Percentiles rank a stretch among this genome's conserved stretches.
phyloP scores from a whole-genome alignment of 306 rosid genomes.

The Sphenostylis stenocarpa region DNA sequence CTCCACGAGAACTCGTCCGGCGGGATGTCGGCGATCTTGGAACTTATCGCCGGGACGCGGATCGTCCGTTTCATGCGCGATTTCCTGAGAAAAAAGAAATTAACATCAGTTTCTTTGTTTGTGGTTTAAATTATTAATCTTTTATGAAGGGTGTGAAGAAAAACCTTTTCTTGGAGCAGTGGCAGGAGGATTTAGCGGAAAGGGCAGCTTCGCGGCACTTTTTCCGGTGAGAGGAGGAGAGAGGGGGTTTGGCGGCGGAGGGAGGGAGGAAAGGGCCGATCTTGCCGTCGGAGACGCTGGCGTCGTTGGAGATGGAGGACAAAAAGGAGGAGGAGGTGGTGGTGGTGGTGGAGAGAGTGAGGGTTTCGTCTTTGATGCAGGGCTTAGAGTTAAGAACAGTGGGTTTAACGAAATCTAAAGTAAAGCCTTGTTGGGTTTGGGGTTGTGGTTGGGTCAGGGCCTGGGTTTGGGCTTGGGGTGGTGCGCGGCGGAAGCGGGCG shows the following conservation, averaged over 20 bases:
- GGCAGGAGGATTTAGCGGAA: conserved; percentile 51
- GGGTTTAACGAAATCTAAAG: conserved; percentile 35
- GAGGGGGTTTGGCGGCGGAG: conserved; percentile 64
- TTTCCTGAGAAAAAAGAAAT: conserved; percentile 44
- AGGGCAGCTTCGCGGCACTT: conserved; percentile 48
- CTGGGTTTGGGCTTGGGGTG: not conserved
- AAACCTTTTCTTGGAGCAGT: conserved; percentile 79
- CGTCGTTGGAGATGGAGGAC: conserved; percentile 74
- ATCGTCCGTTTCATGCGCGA: conserved; percentile 52
- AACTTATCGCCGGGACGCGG: conserved; percentile 68
- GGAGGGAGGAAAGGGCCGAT: conserved; percentile 37
- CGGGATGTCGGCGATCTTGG: conserved; percentile 72
- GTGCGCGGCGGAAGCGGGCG: conserved; percentile 86
- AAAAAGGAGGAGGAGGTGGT: conserved; percentile 61
- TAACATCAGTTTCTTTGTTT: not conserved
- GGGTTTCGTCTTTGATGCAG: conserved; percentile 33
- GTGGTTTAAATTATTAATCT: not conserved
- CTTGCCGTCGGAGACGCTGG: conserved; percentile 72
- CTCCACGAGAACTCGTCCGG: conserved; percentile 78
- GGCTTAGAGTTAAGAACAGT: not conserved
- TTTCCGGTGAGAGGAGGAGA: conserved; percentile 49
- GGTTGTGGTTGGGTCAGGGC: not conserved
- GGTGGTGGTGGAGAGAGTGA: conserved; percentile 45
- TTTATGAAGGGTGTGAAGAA: not conserved
- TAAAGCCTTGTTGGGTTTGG: not conserved